phyloP scores from a whole-genome alignment of 305 asterid species.

The Fraxinus ornus region DNA sequence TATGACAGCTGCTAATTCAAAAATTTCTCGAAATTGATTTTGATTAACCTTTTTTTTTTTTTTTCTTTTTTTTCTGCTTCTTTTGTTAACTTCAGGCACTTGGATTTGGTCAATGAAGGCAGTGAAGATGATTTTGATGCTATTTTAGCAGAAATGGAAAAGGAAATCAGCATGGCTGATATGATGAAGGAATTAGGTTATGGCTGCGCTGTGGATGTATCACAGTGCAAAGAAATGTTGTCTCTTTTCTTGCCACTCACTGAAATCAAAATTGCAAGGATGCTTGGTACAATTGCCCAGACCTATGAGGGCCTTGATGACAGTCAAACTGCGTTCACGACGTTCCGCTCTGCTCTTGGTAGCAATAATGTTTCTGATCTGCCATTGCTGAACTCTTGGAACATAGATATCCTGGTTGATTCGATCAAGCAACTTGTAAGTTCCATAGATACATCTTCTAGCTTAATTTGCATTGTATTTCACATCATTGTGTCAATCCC shows the following conservation, averaged over 20 bases:
- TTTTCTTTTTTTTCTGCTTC: neutral
- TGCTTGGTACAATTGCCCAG: constrained; percentile 75
- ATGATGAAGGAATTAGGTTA: constrained; percentile 90
- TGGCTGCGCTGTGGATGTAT: constrained; percentile 75
- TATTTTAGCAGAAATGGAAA: constrained; percentile 91
- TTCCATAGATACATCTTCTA: constrained; percentile 20
- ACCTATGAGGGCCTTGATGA: constrained; percentile 78
- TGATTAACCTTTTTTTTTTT: neutral
- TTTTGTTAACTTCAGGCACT: constrained; percentile 46
- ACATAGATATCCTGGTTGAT: constrained; percentile 73
- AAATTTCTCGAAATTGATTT: neutral
- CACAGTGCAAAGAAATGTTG: constrained; percentile 83
- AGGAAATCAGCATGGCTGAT: constrained; percentile 90
- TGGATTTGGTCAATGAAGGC: constrained; percentile 51
- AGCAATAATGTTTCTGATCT: constrained; percentile 45
- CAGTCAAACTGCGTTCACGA: constrained; percentile 58
- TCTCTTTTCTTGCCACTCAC: constrained; percentile 74
- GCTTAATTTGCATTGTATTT: constrained; percentile 10
- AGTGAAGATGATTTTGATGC: constrained; percentile 82
- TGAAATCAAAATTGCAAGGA: constrained; percentile 72
- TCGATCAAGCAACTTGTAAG: constrained; percentile 89
- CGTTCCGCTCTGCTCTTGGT: constrained; percentile 77
- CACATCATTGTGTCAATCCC: neutral
- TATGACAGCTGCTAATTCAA: neutral
- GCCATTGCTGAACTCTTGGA: constrained; percentile 67